Evolutionary conservation across 495 filamentous ascomycete species (phyloP).

Genomic region (Glonium stellatum): DNA sequence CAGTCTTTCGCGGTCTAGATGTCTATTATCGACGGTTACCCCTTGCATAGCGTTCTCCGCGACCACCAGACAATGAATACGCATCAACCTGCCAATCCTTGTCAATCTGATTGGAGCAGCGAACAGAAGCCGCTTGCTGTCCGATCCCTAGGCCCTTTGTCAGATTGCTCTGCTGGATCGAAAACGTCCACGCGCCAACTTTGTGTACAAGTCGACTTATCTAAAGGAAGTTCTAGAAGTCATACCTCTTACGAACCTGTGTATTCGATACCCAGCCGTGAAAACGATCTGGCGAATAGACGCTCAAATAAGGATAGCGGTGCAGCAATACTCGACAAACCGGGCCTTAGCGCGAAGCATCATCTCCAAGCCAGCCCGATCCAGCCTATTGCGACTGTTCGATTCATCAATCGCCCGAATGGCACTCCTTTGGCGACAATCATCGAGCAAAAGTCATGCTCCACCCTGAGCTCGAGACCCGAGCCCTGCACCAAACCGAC

Average conservation of each 20-base stretch:
- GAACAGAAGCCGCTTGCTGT: neutral
- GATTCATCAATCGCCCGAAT: conserved; percentile 13
- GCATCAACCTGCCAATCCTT: neutral
- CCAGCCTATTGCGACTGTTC: conserved; percentile 6
- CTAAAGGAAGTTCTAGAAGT: too few species aligned
- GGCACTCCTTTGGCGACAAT: conserved; percentile 16
- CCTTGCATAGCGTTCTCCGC: neutral
- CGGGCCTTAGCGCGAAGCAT: conserved; percentile 1
- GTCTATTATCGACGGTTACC: neutral
- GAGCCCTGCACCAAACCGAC: neutral
- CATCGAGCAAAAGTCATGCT: conserved; percentile 18
- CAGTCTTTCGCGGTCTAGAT: neutral
- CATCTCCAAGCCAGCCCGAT: neutral
- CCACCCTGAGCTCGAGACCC: conserved; percentile 9
- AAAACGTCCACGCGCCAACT: too few species aligned
- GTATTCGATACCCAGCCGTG: neutral
- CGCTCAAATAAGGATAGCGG: neutral
- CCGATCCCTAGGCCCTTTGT: too few species aligned
- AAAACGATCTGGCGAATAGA: neutral
- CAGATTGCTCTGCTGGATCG: too few species aligned
- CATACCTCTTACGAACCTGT: too few species aligned
- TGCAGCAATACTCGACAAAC: neutral
- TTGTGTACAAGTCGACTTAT: too few species aligned
- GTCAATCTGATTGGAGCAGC: neutral
- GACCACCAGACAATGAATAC: neutral